Percentiles rank a stretch among this genome's conserved stretches.
These are phyloP conservation scores for Botrytis pseudocinerea DNA, from an alignment of 2,329 filamentous ascomycete species.

Conservation along the genomic window DNA sequence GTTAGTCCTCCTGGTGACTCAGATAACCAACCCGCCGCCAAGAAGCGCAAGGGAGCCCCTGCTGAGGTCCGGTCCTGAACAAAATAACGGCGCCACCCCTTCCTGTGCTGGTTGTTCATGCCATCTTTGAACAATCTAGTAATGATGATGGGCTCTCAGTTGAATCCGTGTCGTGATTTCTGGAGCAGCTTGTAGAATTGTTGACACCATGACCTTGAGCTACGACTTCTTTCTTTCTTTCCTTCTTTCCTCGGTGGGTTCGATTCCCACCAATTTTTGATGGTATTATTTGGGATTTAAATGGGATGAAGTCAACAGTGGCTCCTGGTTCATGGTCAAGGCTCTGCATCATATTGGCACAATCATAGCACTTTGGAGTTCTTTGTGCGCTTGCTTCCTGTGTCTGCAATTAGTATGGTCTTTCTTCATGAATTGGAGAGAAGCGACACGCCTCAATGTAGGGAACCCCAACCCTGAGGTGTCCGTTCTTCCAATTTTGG, in stretches of 20 bases:
- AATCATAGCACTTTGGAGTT: not conserved
- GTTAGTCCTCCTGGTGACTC: not conserved
- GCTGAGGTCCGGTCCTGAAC: not conserved
- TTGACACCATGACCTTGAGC: not conserved
- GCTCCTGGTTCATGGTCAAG: not conserved
- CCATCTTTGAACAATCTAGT: not conserved
- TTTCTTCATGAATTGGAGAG: no score
- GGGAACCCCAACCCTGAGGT: not conserved
- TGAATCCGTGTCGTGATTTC: not conserved
- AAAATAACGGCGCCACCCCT: not conserved
- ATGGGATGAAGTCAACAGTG: not conserved
- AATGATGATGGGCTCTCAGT: not conserved
- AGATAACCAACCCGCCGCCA: not conserved
- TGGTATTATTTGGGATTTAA: not conserved
- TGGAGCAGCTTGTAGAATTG: not conserved
- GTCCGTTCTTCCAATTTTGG: not conserved
- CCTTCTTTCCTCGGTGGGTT: not conserved
- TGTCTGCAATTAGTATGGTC: not conserved
- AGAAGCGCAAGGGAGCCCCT: not conserved
- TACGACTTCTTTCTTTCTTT: not conserved
- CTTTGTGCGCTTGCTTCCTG: not conserved
- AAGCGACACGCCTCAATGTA: not conserved
- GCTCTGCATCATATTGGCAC: not conserved
- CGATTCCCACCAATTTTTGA: not conserved
- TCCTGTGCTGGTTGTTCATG: not conserved